Evolutionary conservation across 129 eudicot species (phyloP).

Genomic region (Pulicaria dysenterica): DNA sequence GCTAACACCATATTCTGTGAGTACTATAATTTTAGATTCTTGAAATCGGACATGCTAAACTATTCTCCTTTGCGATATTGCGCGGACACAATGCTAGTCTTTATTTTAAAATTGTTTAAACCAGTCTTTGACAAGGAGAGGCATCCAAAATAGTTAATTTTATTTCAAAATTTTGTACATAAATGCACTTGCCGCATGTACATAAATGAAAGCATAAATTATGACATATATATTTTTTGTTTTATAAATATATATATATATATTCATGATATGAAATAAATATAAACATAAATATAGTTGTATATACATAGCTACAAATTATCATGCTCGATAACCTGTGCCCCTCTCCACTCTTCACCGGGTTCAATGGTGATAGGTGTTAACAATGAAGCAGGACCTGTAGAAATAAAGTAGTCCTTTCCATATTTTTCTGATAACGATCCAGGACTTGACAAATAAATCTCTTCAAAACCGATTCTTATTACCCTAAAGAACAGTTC

Average conservation of each 20-base stretch:
- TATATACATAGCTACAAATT: constrained; percentile 53
- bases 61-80: no score
- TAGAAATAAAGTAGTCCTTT: constrained; percentile 74
- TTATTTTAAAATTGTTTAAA: no score
- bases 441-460: constrained; percentile 83
- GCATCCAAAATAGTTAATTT: not conserved
- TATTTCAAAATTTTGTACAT: not conserved
- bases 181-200: constrained; percentile 19
- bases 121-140: no score
- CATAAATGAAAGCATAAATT: constrained; percentile 2
- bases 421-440: constrained; percentile 68
- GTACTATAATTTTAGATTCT: no score
- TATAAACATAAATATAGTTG: not conserved
- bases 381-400: constrained; percentile 79
- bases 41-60: no score
- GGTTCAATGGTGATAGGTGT: constrained; percentile 78
- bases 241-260: not conserved
- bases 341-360: constrained; percentile 94
- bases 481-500: constrained; percentile 74
- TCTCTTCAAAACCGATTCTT: constrained; percentile 84
- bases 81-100: no score
- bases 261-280: no score
- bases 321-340: constrained; percentile 90
- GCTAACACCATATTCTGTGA: no score
- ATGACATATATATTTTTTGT: not conserved